Conservation (phyloP, 306 rosid genomes). For the Clitoria ternatea region DNA sequence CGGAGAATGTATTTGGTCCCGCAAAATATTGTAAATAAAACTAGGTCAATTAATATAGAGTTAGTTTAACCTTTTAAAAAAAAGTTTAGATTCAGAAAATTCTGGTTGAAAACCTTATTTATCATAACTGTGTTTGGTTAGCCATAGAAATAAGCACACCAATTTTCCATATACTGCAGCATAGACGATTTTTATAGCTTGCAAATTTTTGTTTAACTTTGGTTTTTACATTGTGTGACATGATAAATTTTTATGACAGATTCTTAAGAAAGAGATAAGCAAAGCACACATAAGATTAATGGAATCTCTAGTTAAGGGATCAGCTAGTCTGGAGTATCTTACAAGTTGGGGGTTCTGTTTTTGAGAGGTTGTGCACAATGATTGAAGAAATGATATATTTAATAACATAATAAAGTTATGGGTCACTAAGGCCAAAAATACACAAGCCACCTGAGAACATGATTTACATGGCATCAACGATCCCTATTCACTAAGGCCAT, state of each 20-base stretch:
- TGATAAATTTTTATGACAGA: conserved; percentile 39
- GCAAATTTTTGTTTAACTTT: not conserved
- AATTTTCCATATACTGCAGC: not conserved
- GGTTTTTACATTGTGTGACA: conserved; percentile 16
- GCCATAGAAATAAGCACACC: not conserved
- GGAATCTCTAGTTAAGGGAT: conserved; percentile 81
- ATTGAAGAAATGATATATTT: too few relatives aligned
- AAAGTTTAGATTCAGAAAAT: too few relatives aligned
- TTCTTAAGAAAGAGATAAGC: conserved; percentile 85
- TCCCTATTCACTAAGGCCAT: too few relatives aligned
- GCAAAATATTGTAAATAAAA: not conserved
- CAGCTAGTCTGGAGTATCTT: conserved; percentile 92
- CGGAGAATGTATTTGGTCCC: not conserved
- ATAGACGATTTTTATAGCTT: not conserved
- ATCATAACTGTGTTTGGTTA: too few relatives aligned
- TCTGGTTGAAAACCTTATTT: too few relatives aligned
- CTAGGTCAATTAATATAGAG: too few relatives aligned
- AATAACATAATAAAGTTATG: too few relatives aligned
- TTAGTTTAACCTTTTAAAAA: too few relatives aligned
- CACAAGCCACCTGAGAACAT: too few relatives aligned
- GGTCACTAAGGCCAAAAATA: too few relatives aligned
- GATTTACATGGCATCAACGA: too few relatives aligned
- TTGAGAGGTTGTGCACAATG: conserved; percentile 82
- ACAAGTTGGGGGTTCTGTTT: conserved; percentile 83
- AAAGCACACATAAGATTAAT: conserved; percentile 69